These are phyloP conservation scores for Cladophialophora bantiana DNA, from an alignment of 2,329 filamentous ascomycete genomes.

Conservation along the genomic window DNA sequence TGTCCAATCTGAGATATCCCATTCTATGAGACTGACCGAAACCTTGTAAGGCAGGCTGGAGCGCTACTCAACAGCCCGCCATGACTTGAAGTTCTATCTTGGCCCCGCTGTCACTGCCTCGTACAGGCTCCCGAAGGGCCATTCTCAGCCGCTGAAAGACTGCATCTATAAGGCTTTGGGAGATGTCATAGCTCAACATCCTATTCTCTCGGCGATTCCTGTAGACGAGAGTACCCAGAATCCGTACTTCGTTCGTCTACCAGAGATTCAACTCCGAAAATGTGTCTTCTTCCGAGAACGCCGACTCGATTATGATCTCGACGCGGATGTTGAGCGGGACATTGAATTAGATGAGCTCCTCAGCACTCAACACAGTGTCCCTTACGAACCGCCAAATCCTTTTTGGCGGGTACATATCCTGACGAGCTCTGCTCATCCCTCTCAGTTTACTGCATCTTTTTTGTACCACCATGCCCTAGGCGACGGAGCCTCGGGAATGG, in stretches of 20 bases:
- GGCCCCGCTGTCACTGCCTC: constrained; percentile 22
- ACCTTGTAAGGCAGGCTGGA: constrained; percentile 16
- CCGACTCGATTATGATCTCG: constrained; percentile 30
- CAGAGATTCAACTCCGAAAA: constrained; percentile 50
- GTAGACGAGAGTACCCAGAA: constrained; percentile 50
- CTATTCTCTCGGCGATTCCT: constrained; percentile 53
- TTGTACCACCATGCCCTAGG: constrained; percentile 58
- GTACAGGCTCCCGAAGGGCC: constrained; percentile 14
- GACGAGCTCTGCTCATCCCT: constrained; percentile 38
- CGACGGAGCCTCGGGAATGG: constrained; percentile 55
- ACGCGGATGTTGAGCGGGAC: constrained; percentile 43
- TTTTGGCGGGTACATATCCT: constrained; percentile 56
- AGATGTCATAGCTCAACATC: constrained; percentile 49
- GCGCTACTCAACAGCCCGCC: constrained; percentile 25
- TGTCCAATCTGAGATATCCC: no score
- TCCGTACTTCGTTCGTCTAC: constrained; percentile 55
- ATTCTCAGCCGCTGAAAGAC: constrained; percentile 6
- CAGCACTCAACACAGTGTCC: constrained; percentile 50
- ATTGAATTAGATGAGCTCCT: constrained; percentile 52
- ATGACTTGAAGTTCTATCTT: constrained; percentile 25
- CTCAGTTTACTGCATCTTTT: constrained; percentile 53
- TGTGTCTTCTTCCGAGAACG: constrained; percentile 47
- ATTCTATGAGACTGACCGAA: neutral
- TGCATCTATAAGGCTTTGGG: constrained; percentile 18
- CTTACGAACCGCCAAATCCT: constrained; percentile 48